Evolutionary conservation across 164 flowering plant genomes (phyloP).

Genomic region (Stephania japonica): DNA sequence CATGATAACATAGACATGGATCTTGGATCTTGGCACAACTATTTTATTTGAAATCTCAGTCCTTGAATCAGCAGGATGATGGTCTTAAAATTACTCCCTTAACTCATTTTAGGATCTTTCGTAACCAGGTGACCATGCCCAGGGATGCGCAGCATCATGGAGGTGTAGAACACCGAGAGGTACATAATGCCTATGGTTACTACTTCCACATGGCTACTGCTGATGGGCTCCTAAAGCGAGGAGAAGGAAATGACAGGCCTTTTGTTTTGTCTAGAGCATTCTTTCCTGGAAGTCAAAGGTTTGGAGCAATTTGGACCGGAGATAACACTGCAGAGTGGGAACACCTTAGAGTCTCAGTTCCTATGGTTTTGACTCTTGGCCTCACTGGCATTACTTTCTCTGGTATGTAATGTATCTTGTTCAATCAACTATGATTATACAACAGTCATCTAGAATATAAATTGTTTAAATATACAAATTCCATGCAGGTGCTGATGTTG

Average conservation of each 20-base stretch:
- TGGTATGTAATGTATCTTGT: constrained; percentile 40
- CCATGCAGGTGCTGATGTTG: constrained; percentile 93
- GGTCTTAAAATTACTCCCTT: neutral
- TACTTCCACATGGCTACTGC: constrained; percentile 95
- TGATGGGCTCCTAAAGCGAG: constrained; percentile 79
- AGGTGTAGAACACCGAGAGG: constrained; percentile 82
- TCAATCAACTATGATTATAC: neutral
- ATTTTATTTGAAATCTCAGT: no score
- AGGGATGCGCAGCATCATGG: constrained; percentile 94
- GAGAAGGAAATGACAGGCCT: constrained; percentile 87
- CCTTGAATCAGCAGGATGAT: no score
- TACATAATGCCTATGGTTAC: constrained; percentile 95
- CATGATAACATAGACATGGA: no score
- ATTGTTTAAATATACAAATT: constrained; percentile 5
- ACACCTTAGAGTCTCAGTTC: constrained; percentile 87
- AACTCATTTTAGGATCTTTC: constrained; percentile 8
- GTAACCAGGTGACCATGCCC: constrained; percentile 85
- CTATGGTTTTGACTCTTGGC: constrained; percentile 92
- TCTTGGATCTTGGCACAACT: no score
- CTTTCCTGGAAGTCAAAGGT: constrained; percentile 93
- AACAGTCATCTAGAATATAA: neutral
- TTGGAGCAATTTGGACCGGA: constrained; percentile 97
- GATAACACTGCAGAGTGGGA: constrained; percentile 99
- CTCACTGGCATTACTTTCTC: constrained; percentile 83
- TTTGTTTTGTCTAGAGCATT: constrained; percentile 93